These are phyloP conservation scores for Pezicula rhizophila DNA, from an alignment of 2,329 filamentous ascomycete species.

Conservation along the genomic window DNA sequence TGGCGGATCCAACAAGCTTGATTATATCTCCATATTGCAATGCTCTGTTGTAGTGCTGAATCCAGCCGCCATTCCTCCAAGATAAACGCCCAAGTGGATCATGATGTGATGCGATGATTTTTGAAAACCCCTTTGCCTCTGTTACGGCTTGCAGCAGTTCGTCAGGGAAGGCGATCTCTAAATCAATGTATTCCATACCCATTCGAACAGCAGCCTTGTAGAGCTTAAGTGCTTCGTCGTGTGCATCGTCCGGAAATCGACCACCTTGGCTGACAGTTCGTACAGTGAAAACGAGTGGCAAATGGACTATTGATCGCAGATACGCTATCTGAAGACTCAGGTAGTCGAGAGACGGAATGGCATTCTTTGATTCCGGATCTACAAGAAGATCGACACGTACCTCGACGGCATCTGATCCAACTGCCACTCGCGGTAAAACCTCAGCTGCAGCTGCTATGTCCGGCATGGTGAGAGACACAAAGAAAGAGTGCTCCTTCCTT, in stretches of 20 bases:
- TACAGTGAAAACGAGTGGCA: slow-evolving; percentile 89
- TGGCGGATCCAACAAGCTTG: slow-evolving; percentile 84
- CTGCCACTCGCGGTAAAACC: slow-evolving; percentile 64
- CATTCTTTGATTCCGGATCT: slow-evolving; percentile 50
- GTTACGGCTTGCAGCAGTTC: slow-evolving; percentile 65
- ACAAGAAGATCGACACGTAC: slow-evolving; percentile 85
- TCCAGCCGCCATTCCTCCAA: slow-evolving; percentile 92
- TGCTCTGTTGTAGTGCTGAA: slow-evolving; percentile 81
- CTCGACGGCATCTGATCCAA: slow-evolving; percentile 90
- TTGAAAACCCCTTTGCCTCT: slow-evolving; percentile 61
- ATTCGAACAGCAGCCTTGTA: slow-evolving; percentile 75
- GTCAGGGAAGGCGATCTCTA: slow-evolving; percentile 82
- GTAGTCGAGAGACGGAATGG: slow-evolving; percentile 63
- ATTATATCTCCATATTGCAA: slow-evolving; percentile 87
- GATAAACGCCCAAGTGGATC: slow-evolving; percentile 73
- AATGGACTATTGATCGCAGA: slow-evolving; percentile 62
- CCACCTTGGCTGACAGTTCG: slow-evolving; percentile 83
- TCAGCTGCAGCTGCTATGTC: slow-evolving; percentile 59
- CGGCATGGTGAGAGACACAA: slow-evolving; percentile 83
- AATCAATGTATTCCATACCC: slow-evolving; percentile 86
- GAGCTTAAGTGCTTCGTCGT: slow-evolving; percentile 64
- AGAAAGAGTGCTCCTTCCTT: slow-evolving; percentile 74
- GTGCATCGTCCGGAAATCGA: slow-evolving; percentile 72
- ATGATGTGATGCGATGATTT: slow-evolving; percentile 93
- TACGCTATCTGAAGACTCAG: slow-evolving; percentile 76